phyloP scores from a whole-genome alignment of 2,329 filamentous ascomycete genomes.

The Rhytidhysteron rufulum region DNA sequence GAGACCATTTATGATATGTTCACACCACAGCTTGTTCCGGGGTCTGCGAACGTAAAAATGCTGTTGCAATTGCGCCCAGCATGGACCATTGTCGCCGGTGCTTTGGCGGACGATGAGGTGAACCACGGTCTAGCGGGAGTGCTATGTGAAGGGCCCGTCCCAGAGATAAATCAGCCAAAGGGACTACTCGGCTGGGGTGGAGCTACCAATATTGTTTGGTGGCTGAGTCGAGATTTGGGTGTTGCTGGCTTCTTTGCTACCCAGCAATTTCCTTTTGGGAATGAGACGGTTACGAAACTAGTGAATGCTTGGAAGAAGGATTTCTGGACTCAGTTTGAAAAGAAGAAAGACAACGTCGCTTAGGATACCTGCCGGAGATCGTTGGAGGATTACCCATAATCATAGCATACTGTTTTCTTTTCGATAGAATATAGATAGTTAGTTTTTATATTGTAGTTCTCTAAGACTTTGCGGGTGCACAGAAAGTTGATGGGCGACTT shows the following conservation, averaged over 20 bases:
- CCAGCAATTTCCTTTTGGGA: constrained; percentile 12
- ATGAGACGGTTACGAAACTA: constrained; percentile 8
- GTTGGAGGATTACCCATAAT: too few species aligned
- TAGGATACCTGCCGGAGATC: too few species aligned
- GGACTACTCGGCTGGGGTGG: constrained; percentile 9
- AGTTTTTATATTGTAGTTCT: too few species aligned
- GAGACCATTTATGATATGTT: constrained; percentile 4
- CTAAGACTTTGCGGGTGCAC: too few species aligned
- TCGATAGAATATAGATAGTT: too few species aligned
- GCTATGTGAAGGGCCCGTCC: constrained; percentile 4
- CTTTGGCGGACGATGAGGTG: constrained; percentile 5
- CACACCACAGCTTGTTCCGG: constrained; percentile 1
- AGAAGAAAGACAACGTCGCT: too few species aligned
- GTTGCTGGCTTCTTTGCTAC: constrained; percentile 12
- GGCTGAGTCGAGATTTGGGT: constrained; percentile 11
- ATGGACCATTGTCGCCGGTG: constrained; percentile 5
- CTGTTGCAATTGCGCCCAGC: constrained; percentile 3
- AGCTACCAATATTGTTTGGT: constrained; percentile 12
- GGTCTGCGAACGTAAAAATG: constrained; percentile 2
- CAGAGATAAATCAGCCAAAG: constrained; percentile 6
- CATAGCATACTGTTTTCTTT: too few species aligned
- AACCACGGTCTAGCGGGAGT: constrained; percentile 13
- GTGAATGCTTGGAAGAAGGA: constrained; percentile 10
- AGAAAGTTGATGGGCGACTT: too few species aligned
- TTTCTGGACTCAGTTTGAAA: constrained; percentile 5